phyloP scores from a whole-genome alignment of 2,329 filamentous ascomycete species.

The Helotiales sp. region DNA sequence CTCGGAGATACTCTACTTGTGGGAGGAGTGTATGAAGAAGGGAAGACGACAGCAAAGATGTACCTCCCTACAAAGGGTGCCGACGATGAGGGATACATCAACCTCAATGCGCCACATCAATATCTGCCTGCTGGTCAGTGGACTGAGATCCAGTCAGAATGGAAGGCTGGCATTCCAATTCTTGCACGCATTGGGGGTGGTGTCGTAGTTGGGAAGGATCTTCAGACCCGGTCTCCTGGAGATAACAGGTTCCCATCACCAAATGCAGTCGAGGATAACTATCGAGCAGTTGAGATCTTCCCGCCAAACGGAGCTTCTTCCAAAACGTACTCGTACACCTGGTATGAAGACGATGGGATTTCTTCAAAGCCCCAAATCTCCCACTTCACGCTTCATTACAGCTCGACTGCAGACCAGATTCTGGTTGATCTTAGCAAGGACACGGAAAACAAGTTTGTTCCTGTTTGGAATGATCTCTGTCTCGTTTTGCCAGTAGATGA shows the following conservation, averaged over 20 bases:
- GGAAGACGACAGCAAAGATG: conserved; percentile 51
- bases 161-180: conserved; percentile 55
- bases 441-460: conserved; percentile 42
- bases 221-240: conserved; percentile 52
- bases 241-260: conserved; percentile 46
- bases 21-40: conserved; percentile 66
- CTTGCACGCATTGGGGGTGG: conserved; percentile 55
- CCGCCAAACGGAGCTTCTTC: conserved; percentile 45
- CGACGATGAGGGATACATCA: conserved; percentile 58
- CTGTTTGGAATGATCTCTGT: conserved; percentile 49
- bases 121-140: conserved; percentile 55
- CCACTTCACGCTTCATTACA: conserved; percentile 44
- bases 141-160: conserved; percentile 50
- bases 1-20: conserved; percentile 66
- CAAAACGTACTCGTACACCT: conserved; percentile 42
- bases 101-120: conserved; percentile 61
- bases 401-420: conserved; percentile 45
- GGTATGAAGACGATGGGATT: conserved; percentile 60
- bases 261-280: conserved; percentile 49
- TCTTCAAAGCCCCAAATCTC: conserved; percentile 42
- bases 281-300: conserved; percentile 57
- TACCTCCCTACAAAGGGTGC: conserved; percentile 55
- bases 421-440: conserved; percentile 43
- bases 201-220: conserved; percentile 50
- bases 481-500: conserved; percentile 54